Evolutionary conservation across 345 rosid genomes (phyloP), one percentile per base, ranked within the genome.

Genomic region (Eucalyptus pauciflora): DNA sequence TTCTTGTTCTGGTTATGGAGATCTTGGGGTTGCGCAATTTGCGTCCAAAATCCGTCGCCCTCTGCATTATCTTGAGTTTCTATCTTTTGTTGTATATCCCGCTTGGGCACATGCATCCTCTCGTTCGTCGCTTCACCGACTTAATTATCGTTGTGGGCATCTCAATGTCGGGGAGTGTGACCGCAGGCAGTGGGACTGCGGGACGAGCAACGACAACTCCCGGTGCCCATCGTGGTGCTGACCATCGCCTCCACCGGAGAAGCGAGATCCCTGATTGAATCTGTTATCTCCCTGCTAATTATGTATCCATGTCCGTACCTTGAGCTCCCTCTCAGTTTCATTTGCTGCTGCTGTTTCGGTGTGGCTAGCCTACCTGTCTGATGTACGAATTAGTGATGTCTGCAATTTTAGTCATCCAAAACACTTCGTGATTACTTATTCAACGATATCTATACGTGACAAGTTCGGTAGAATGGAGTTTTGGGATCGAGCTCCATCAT

Each of bases 221-320:
- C 69, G 4, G 8, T 13, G 33, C 16, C 69, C 2, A 3, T 27
- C 17, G 16, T 6, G 16, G 13, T n/a, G 4, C 8, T 12, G 33
- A 29, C 14, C 0, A 29, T 15, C 4, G 31, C 15, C 7, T 27
- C 16, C 1, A 60, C 29, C 1, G 0, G 2, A 62, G 69, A 62
- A 62, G 33, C n/a, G 0, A 29, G 0, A 13, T 62, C 69, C 60
- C 24, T 54, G 24, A 18, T 20, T 54, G 58, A 54, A 18, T 54
- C 58, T 18, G 9, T 54, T 20, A 54, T 54, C 58, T 20, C 4
- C 58, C 24, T 1, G 8, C 60, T 54, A 54, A 20, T 54, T 54
- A 54, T 18, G 60, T 54, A 18, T 8, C 60, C 10, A 18, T 20
- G 60, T 54, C 9, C 16, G 16, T 27, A 62, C 14, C 33, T 62